Base-by-base conservation (phyloP, 1,284 basidiomycete genomes). In the Sanghuangporus baumii region DNA sequence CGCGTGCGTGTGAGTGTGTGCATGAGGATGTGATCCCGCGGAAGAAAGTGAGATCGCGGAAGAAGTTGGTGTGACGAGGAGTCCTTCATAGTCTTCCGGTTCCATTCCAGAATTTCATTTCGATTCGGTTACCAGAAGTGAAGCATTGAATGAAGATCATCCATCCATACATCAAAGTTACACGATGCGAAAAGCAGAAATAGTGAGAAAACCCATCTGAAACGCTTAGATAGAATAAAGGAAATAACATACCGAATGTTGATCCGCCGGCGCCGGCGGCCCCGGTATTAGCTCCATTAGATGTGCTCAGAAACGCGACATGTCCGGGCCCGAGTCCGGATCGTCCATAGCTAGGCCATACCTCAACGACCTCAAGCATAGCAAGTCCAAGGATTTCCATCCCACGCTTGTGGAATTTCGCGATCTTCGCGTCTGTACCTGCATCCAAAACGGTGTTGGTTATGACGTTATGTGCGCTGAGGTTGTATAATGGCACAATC, bases 381-480 rank as follows among this genome's bases (percentile, higher is more conserved):
- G 88, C 91, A 3, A 94, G 80, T 37, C 87, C 88, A 41, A 89
- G 80, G 34, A 96, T 78, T 71, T 96, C 94, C n/a, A 94, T 77
- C 0, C 91, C 89, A 14, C 91, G 86, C 70, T 88, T 93, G 66
- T 84, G 79, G 72, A 97, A 97, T 71, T 90, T 94, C 16, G 96
- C 95, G 11, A 99, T 89, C 73, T 93, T 94, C 36, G 92, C 92
- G 67, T 98, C 96, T 0, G 96, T 99, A 2, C 94, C 95, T 0
- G 93, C 93, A 70, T 96, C 94, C 37, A 93, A 86, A 62, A 97
- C 88, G 36, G 89, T 88, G 66, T 96, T 96, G 9, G 94, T 89
- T 79, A 96, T 84, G 62, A 98, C 93, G 67, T 93, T 93, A 75
- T 99, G 96, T 2, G 90, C 92, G 60, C 92, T 88, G 38, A 98